Evolutionary conservation across 2,329 filamentous ascomycete species (phyloP).

Genomic region (Arthroderma sp.): DNA sequence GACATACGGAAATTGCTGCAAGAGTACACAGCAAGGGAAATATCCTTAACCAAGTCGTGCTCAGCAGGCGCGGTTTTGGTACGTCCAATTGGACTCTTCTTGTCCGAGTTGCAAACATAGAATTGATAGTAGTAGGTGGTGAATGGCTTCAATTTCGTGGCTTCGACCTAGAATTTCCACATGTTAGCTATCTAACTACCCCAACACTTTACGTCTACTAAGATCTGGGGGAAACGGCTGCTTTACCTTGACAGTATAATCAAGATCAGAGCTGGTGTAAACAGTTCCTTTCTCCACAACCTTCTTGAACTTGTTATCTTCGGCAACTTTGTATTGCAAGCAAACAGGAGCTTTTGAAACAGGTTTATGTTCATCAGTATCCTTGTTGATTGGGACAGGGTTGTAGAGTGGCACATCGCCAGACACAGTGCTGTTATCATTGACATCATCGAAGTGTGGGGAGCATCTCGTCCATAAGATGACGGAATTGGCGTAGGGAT

Average conservation of each 20-base stretch:
- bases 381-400: constrained; percentile 50
- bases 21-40: constrained; percentile 58
- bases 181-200: not conserved
- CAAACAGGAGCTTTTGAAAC: constrained; percentile 65
- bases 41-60: constrained; percentile 42
- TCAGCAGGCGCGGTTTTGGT: constrained; percentile 57
- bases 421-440: constrained; percentile 44
- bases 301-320: constrained; percentile 36
- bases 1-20: constrained; percentile 54
- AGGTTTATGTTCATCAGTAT: constrained; percentile 13
- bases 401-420: constrained; percentile 45
- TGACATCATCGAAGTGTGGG: constrained; percentile 34
- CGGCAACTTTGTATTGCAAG: constrained; percentile 51
- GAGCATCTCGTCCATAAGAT: constrained; percentile 35
- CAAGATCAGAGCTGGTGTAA: constrained; percentile 61
- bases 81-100: constrained; percentile 50
- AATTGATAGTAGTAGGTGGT: constrained; percentile 59
- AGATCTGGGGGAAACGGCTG: not conserved
- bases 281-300: constrained; percentile 47
- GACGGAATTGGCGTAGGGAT: constrained; percentile 33
- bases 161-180: constrained; percentile 45
- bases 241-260: constrained; percentile 64
- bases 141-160: constrained; percentile 48
- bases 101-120: constrained; percentile 51
- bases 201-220: constrained; percentile 11